Base-by-base conservation (phyloP, 805 yeast species). In the Ogataea siamensis region DNA sequence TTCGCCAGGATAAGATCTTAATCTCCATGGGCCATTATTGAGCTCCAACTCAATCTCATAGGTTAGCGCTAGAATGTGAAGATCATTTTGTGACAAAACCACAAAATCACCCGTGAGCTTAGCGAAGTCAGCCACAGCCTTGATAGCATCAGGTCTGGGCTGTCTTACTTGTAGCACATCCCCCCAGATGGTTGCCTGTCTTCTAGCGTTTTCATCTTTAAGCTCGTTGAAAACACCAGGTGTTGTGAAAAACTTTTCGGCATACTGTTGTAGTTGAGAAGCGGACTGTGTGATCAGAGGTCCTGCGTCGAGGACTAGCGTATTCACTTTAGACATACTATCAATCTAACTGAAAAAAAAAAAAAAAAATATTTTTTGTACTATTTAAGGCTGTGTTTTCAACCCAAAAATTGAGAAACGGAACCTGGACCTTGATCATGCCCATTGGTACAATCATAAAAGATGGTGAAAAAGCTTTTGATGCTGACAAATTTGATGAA, bases 151-250 rank as follows among this genome's bases (percentile, higher is more conserved):
- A 5, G 75, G 66, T 39, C 70, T 75, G 3, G 99, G 99, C 50
- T 89, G 97, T 62, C 88, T 75, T 11, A 83, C 67, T 39, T 67
- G 65, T 35, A 93, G 66, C 10, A 64, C 62, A 32, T 86, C 89
- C 17, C 80, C 85, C 96, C 97, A 88, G 7, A 89, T 67, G 5
- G 76, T 66, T 29, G 93, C 66, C 53, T 89, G 89, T 48, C 75
- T 75, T 60, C 96, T 73, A 5, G 94, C 87, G 46, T 75, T 73
- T 44, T 83, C 96, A 66, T 93, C 98, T 54, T 76, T 80, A 57
- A 93, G 79, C 66, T 93, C 99, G 20, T 74, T 70, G 52, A 73
- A 78, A 12, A 93, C 98, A 1, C 96, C 89, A 10, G 98, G 97
- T 2, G 97, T 87, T 10, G 97, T 89, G 59, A 70, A 83, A 54